These are phyloP conservation scores for Aspergillus candidus DNA, from an alignment of 2,329 filamentous ascomycete species.

Conservation along the genomic window DNA sequence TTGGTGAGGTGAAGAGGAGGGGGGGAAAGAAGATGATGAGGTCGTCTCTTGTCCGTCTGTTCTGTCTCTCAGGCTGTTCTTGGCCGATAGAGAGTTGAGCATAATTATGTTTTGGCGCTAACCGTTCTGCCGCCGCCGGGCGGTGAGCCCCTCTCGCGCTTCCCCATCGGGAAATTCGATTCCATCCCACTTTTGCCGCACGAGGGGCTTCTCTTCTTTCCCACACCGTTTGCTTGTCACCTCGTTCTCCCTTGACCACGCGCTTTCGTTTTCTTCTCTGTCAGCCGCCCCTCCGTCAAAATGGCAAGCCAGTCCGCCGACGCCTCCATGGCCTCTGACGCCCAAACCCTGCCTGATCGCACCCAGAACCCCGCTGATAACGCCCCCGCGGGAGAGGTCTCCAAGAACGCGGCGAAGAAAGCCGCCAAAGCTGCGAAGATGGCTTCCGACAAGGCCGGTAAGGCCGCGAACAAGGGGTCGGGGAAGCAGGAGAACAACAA, in stretches of 20 bases:
- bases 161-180: too few species aligned
- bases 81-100: too few species aligned
- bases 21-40: background rate
- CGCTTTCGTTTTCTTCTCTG: conserved; percentile 12
- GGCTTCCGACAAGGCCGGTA: conserved; percentile 45
- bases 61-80: background rate
- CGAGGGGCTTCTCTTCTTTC: conserved; percentile 19
- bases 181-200: conserved; percentile 34
- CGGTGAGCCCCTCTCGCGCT: conserved; percentile 31
- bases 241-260: conserved; percentile 10
- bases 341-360: conserved; percentile 36
- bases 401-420: conserved; percentile 26
- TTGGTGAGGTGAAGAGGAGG: conserved; percentile 20
- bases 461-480: conserved; percentile 40
- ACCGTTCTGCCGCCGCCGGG: conserved; percentile 38
- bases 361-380: conserved; percentile 35
- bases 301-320: conserved; percentile 31
- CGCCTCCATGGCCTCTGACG: conserved; percentile 16
- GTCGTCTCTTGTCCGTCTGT: conserved; percentile 7
- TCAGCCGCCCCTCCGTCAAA: conserved; percentile 12
- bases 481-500: conserved; percentile 43
- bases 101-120: conserved; percentile 21
- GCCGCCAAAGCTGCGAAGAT: conserved; percentile 23
- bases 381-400: conserved; percentile 29
- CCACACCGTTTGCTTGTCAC: conserved; percentile 1